phyloP scores from a whole-genome alignment of 2,329 filamentous ascomycete genomes.

The Hypoxylon sp. region DNA sequence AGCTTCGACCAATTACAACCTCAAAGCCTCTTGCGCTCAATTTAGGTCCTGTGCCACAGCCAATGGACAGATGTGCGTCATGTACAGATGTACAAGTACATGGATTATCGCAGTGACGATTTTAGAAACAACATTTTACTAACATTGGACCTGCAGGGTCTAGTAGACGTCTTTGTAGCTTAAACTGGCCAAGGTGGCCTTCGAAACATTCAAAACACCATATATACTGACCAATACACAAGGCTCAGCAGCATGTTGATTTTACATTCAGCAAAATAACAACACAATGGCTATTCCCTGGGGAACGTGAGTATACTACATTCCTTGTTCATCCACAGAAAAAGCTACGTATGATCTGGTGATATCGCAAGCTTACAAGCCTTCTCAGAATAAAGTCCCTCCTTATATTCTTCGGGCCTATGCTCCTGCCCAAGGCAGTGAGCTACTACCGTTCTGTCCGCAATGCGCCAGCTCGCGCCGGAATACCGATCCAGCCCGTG shows the following conservation, averaged over 20 bases:
- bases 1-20: neutral
- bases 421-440: conserved; percentile 77
- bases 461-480: conserved; percentile 60
- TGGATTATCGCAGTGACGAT: conserved; percentile 15
- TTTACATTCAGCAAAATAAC: conserved; percentile 20
- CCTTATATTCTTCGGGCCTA: conserved; percentile 76
- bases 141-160: neutral
- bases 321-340: neutral
- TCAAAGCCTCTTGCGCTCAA: neutral
- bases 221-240: neutral
- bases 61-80: conserved; percentile 15
- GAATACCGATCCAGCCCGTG: conserved; percentile 69
- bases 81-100: conserved; percentile 23
- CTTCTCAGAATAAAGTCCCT: conserved; percentile 67
- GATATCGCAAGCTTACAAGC: conserved; percentile 32
- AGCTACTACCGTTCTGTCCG: conserved; percentile 73
- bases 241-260: conserved; percentile 26
- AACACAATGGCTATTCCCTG: conserved; percentile 60
- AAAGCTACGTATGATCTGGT: neutral
- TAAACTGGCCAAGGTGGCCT: conserved; percentile 34
- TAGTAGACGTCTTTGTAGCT: neutral
- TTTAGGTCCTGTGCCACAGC: conserved; percentile 1
- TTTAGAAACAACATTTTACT: conserved; percentile 10
- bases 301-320: conserved; percentile 62
- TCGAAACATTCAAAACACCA: conserved; percentile 2